Conservation (phyloP, 2,329 filamentous ascomycete species). For the Ascochyta pisi region DNA sequence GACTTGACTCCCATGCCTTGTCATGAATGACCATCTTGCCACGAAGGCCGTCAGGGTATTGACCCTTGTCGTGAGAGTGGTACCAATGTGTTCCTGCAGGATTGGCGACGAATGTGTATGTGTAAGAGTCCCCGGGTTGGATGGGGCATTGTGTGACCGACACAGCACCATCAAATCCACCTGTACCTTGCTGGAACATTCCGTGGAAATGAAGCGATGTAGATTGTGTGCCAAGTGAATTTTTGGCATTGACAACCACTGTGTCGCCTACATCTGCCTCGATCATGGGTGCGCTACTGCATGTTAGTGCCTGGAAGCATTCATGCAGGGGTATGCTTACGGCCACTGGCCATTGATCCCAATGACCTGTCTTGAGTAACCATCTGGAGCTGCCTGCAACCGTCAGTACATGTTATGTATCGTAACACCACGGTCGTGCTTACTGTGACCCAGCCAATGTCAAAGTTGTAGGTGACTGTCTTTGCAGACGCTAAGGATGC, state of each 20-base stretch:
- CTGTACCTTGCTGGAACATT: slow-evolving; percentile 76
- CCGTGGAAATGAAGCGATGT: slow-evolving; percentile 79
- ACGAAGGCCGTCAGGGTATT: slow-evolving; percentile 69
- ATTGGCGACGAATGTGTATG: slow-evolving; percentile 69
- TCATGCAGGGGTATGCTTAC: background rate
- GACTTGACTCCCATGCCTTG: slow-evolving; percentile 56
- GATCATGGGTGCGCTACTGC: slow-evolving; percentile 64
- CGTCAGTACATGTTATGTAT: background rate
- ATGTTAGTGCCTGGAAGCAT: background rate
- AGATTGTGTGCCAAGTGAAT: slow-evolving; percentile 67
- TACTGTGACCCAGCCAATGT: slow-evolving; percentile 59
- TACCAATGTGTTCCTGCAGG: slow-evolving; percentile 67
- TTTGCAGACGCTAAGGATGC: slow-evolving; percentile 29
- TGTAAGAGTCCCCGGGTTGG: slow-evolving; percentile 64
- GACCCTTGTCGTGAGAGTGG: slow-evolving; percentile 63
- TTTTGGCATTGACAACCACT: slow-evolving; percentile 70
- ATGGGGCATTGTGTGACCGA: slow-evolving; percentile 59
- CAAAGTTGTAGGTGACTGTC: slow-evolving; percentile 58
- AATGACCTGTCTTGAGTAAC: slow-evolving; percentile 55
- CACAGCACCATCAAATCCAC: slow-evolving; percentile 73
- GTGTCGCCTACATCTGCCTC: slow-evolving; percentile 75
- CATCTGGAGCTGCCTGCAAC: slow-evolving; percentile 15
- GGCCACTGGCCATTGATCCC: slow-evolving; percentile 78
- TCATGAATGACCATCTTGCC: slow-evolving; percentile 71
- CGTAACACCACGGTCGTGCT: background rate